Conservation (phyloP, 805 yeast species). For the Yamadazyma nakazawae region DNA sequence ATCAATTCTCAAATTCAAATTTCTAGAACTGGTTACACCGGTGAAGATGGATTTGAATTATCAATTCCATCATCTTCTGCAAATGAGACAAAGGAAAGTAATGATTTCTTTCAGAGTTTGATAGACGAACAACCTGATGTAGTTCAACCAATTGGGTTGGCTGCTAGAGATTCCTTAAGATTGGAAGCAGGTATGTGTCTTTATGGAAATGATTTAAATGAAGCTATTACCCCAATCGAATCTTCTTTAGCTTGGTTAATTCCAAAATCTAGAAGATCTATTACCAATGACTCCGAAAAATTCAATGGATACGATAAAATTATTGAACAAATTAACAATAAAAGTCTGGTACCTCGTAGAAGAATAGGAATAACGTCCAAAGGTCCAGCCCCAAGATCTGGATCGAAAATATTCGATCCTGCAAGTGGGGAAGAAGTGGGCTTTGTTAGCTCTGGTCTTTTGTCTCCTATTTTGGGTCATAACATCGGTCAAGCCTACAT, state of each 20-base stretch:
- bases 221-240: slow-evolving; percentile 78
- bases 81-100: slow-evolving; percentile 42
- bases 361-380: slow-evolving; percentile 74
- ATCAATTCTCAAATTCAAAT: slow-evolving; percentile 57
- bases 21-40: slow-evolving; percentile 97
- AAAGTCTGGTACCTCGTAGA: slow-evolving; percentile 47
- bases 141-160: slow-evolving; percentile 88
- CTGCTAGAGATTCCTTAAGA: slow-evolving; percentile 96
- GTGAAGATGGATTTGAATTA: slow-evolving; percentile 97
- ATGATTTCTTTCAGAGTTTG: slow-evolving; percentile 58
- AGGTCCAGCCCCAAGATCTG: slow-evolving; percentile 94
- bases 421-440: slow-evolving; percentile 40
- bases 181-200: slow-evolving; percentile 98
- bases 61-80: slow-evolving; percentile 57
- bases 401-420: slow-evolving; percentile 61
- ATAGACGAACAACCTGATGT: slow-evolving; percentile 48
- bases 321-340: slow-evolving; percentile 66
- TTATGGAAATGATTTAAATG: slow-evolving; percentile 88
- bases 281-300: slow-evolving; percentile 20
- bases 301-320: slow-evolving; percentile 81
- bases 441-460: slow-evolving; percentile 59
- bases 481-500: slow-evolving; percentile 93
- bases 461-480: slow-evolving; percentile 59
- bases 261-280: slow-evolving; percentile 68
- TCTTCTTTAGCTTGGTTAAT: slow-evolving; percentile 89